Evolutionary conservation across 306 rosid genomes (phyloP), one percentile per base, ranked within the genome.

Genomic region (Casuarina equisetifolia): DNA sequence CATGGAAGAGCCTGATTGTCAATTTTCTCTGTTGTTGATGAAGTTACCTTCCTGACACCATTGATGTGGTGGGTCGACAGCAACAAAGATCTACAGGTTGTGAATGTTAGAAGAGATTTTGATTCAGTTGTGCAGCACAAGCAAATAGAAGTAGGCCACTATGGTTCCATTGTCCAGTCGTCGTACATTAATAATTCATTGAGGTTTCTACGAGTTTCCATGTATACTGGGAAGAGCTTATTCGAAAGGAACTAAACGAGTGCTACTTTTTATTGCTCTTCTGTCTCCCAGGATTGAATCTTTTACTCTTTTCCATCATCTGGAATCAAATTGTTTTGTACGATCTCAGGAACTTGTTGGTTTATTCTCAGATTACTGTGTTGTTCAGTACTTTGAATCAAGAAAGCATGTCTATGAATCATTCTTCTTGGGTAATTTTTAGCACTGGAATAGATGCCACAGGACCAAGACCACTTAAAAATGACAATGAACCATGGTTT

Each of bases 51-150:
- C 91, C 91, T 20, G 91, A 88, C 75, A 88, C 89, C 50, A 81
- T 88, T 19, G 91, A 88, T 10, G 87, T 88, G 54, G 89, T 61
- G 3, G 83, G 85, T 45, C 89, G 86, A 58, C 83, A 78, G 79
- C 91, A 83, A 74, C 91, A 85, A 88, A 83, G 89, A 76, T 85
- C 91, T 16, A 78, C 91, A 3, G 91, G 89, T 9, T 88, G 91
- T 67, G 91, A 88, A 79, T 88, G 91, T 61, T 88, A 83, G 71
- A 66, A 39, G 67, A 74, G n/a, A 50, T 40, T 13, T 5, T 48
- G 57, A 66, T 40, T n/a, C 16, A 66, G 50, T 9, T 66, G 68
- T 61, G 3, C 9, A n/a, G 8, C 32, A 3, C 6, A 40, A 66
- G 32, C 36, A 66, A 66, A 48, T 46, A 35, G 49, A 40, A 66